Conservation (phyloP, 139 green algal genomes). For the Raphidocelis subcapitata region DNA sequence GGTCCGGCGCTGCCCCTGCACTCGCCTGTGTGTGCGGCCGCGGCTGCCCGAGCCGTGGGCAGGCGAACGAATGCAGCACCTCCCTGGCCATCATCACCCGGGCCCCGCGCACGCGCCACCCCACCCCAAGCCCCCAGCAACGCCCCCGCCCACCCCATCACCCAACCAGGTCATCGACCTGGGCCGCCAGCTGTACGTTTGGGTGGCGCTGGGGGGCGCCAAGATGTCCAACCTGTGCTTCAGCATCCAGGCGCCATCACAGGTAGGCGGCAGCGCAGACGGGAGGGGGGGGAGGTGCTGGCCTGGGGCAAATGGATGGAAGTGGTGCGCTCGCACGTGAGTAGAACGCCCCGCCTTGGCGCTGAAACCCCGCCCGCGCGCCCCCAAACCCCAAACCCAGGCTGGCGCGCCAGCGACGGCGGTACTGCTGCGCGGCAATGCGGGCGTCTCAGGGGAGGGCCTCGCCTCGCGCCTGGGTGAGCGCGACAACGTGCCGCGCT, state of each 20-base stretch:
- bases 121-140: slow-evolving; percentile 4
- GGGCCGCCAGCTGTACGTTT: slow-evolving; percentile 15
- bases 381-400: background rate
- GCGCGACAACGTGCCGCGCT: too few relatives aligned
- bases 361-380: too few relatives aligned
- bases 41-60: background rate
- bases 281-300: too few relatives aligned
- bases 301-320: too few relatives aligned
- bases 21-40: background rate
- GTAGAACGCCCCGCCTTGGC: too few relatives aligned
- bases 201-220: slow-evolving; percentile 13
- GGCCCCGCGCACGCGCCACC: too few relatives aligned
- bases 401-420: background rate
- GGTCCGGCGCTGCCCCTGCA: background rate
- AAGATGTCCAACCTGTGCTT: slow-evolving; percentile 20
- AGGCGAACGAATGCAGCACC: background rate
- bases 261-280: too few relatives aligned
- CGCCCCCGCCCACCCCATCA: too few relatives aligned
- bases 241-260: slow-evolving; percentile 13
- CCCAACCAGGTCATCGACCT: slow-evolving; percentile 23
- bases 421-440: background rate
- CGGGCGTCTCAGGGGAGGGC: background rate
- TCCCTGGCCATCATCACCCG: slow-evolving; percentile 15
- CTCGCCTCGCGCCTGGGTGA: background rate
- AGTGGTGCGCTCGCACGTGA: too few relatives aligned